Evolutionary conservation across 2,329 filamentous ascomycete species (phyloP), one percentile per base, ranked within the genome.

Genomic region (Scorias spongiosa): DNA sequence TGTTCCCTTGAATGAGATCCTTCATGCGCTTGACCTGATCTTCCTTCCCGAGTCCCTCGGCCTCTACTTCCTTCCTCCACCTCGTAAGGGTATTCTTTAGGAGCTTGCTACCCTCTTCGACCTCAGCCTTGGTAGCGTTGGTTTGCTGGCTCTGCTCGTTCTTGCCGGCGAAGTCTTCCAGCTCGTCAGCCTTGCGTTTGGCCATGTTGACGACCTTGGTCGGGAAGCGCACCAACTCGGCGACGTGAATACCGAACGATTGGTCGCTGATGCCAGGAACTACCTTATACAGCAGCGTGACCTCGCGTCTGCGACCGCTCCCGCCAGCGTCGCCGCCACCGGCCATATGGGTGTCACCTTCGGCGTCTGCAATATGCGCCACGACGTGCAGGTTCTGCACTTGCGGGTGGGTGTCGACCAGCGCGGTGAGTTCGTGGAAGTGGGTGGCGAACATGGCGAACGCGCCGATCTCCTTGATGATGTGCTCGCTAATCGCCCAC

Each of bases 151-250:
- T 20, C 10, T 44, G n/a, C 48, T 84, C 80, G 54, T 84, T 78
- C 65, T 87, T 88, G 42, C 76, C 76, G 0, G 84, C 83, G 56
- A 98, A 98, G 61, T 98, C 91, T 62, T 98, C 91, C 30, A 98
- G 72, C 70, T 98, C 93, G 62, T 96, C 91, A 0, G 91, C 91
- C 68, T 98, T 98, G 54, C 91, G 78, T 67, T 93, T 93, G n/a
- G 91, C 91, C 93, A 98, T 98, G 50, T 87, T 86, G 48, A 98
- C 84, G 12, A 98, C 93, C 67, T 98, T 98, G 54, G 86, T 81
- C 0, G 91, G 91, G 67, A 98, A 98, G 39, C 88, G 79, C 15
- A 98, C 91, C 5, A 98, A 75, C 66, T 98, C 91, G 1, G 91
- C 91, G 11, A 98, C 93, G 64, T 98, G 91, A 54, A 98, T 98